Conservation (phyloP, 768 basidiomycete genomes). For the Termitomyces eurrhizus region DNA sequence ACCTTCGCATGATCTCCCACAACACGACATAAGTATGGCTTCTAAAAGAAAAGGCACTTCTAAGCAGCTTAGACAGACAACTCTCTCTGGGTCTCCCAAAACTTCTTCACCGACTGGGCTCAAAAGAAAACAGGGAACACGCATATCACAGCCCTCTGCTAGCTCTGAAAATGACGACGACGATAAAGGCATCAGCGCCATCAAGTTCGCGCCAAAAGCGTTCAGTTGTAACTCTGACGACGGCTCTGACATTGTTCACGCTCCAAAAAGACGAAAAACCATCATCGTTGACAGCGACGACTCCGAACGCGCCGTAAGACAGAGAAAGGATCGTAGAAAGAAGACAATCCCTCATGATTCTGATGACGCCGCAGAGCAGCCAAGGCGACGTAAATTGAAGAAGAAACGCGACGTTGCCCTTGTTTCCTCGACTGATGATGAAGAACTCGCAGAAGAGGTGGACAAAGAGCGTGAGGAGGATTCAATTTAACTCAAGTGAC, state of each 20-base stretch:
- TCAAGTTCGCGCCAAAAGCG: conserved; percentile 42
- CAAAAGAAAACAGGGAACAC: conserved; percentile 11
- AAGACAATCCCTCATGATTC: conserved; percentile 21
- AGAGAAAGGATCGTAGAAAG: conserved; percentile 3
- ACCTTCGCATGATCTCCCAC: background rate
- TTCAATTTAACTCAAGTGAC: background rate
- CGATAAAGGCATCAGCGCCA: conserved; percentile 38
- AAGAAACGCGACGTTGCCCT: conserved; percentile 34
- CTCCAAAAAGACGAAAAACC: conserved; percentile 13
- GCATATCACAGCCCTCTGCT: conserved; percentile 3
- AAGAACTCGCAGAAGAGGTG: conserved; percentile 40
- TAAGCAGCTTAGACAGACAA: conserved; percentile 38
- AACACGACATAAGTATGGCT: conserved; percentile 9
- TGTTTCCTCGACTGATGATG: conserved; percentile 35
- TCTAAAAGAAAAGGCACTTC: conserved; percentile 16
- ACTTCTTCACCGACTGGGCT: background rate
- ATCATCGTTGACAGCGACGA: conserved; percentile 14
- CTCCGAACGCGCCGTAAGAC: conserved; percentile 1
- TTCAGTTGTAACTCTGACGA: background rate
- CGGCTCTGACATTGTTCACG: background rate
- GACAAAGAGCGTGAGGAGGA: conserved; percentile 47
- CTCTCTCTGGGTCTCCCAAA: conserved; percentile 32
- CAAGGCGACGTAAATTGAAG: conserved; percentile 31
- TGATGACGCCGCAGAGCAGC: conserved; percentile 26
- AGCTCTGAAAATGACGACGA: conserved; percentile 14